Evolutionary conservation across 2,329 filamentous ascomycete species (phyloP), one percentile per base, ranked within the genome.

Genomic region (Aspergillus tubingensis): DNA sequence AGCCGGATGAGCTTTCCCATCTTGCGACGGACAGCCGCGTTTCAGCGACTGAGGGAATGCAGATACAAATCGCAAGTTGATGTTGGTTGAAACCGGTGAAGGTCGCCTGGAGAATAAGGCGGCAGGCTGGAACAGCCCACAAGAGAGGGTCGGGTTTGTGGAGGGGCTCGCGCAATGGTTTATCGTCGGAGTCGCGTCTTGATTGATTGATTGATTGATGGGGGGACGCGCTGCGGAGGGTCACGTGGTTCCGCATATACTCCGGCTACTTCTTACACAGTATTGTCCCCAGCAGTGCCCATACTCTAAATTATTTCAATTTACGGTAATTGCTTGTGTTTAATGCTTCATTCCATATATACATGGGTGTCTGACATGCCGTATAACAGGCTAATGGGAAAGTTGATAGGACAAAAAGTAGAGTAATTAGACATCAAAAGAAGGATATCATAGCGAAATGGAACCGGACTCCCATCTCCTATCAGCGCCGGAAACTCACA

Each of bases 1-100:
- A 99, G 87, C 64, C 92, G 89, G 72, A 96, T 91, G 72, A 99
- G 89, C 80, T 98, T 98, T 68, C 94, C 94, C 95, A 99, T 98
- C 65, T 76, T 88, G 80, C 76, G 63, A 69, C 64, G 59, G 58
- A 63, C 66, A 62, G 68, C 63, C 63, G 67, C 70, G 68, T 63
- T 66, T 60, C 60, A 53, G 62, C 65, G 66, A 68, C 64, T 49
- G 65, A 63, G 65, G 65, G 60, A 63, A 61, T 57, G 44, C 36
- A 57, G 11, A 44, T 15, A 36, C 39, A 55, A 36, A n/a, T 47
- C 47, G 41, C 53, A 30, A 25, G 15, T 32, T 19, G 8, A 21
- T 3, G 41, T 32, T 44, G 25, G 19, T 36, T 27, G 32, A 13
- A 15, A 30, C 17, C 15, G 53, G 17, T 32, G 53, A 44, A 44